phyloP scores from a whole-genome alignment of 106 monocot species.

The Hemerocallis citrina region DNA sequence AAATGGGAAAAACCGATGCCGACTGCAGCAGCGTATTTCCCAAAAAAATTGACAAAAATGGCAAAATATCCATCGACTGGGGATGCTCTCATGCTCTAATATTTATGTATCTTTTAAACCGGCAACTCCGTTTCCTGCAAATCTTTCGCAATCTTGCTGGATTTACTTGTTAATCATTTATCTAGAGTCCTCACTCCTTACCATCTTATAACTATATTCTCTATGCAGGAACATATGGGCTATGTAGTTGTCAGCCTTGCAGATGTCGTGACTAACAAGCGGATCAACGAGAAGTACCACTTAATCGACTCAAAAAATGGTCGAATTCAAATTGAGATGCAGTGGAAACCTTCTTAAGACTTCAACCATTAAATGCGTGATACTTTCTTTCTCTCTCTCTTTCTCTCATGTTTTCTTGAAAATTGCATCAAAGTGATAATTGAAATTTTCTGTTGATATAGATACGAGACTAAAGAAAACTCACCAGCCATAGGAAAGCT shows the following conservation, averaged over 20 bases:
- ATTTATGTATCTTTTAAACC: too few species aligned
- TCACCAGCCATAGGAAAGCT: too few species aligned
- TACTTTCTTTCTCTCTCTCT: not conserved
- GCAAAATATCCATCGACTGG: too few species aligned
- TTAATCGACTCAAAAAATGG: constrained; percentile 62
- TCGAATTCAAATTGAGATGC: constrained; percentile 47
- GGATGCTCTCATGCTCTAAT: too few species aligned
- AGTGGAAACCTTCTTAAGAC: constrained; percentile 33
- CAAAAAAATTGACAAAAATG: too few species aligned
- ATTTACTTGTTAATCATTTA: too few species aligned
- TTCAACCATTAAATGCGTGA: not conserved
- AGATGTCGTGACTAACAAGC: constrained; percentile 48
- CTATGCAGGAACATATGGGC: constrained; percentile 47
- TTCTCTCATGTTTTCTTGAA: not conserved
- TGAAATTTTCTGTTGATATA: not conserved
- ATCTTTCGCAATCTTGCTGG: too few species aligned
- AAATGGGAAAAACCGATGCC: too few species aligned
- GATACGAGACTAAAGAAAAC: not conserved
- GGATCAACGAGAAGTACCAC: constrained; percentile 60
- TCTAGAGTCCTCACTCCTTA: not conserved
- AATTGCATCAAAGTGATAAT: not conserved
- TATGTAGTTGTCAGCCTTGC: constrained; percentile 43
- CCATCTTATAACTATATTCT: not conserved
- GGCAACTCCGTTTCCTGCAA: too few species aligned
- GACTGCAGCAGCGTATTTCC: too few species aligned